Conservation (phyloP, 441 rosid species). For the Gossypium davidsonii region DNA sequence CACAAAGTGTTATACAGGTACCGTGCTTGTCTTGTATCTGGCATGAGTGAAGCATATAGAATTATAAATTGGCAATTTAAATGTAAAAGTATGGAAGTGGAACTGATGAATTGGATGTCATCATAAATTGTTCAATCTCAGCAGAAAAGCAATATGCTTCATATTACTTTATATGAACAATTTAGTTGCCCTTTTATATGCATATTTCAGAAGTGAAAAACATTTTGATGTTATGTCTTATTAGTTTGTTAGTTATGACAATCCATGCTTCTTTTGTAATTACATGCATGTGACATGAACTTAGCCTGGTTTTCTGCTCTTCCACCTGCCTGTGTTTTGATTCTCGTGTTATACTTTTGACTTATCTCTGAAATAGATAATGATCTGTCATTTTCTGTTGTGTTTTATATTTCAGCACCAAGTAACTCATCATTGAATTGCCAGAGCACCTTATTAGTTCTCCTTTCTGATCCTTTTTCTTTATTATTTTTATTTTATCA, state of each 20-base stretch:
- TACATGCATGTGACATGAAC: not conserved
- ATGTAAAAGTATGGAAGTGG: conserved; percentile 1
- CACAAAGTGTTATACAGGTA: conserved; percentile 94
- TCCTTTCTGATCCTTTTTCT: conserved; percentile 3
- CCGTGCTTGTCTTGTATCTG: conserved; percentile 10
- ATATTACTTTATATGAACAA: conserved; percentile 1
- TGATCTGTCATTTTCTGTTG: not conserved
- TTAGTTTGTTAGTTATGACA: conserved; percentile 6
- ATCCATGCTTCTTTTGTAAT: not conserved
- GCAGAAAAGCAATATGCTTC: not conserved
- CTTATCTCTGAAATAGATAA: not conserved
- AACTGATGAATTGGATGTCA: conserved; percentile 1
- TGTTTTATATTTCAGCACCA: not conserved
- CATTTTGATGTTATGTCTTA: not conserved
- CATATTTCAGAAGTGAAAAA: not conserved
- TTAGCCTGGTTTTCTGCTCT: not conserved
- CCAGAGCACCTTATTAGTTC: conserved; percentile 3
- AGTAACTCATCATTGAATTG: conserved; percentile 2
- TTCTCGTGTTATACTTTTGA: not conserved
- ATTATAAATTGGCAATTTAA: conserved; percentile 1
- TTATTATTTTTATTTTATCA: not conserved
- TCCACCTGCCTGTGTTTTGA: conserved; percentile 3
- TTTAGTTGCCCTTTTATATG: not conserved
- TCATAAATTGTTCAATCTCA: not conserved
- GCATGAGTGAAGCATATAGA: conserved; percentile 1